phyloP scores from a whole-genome alignment of 805 yeast genomes.

The Grigorovia jiainica region DNA sequence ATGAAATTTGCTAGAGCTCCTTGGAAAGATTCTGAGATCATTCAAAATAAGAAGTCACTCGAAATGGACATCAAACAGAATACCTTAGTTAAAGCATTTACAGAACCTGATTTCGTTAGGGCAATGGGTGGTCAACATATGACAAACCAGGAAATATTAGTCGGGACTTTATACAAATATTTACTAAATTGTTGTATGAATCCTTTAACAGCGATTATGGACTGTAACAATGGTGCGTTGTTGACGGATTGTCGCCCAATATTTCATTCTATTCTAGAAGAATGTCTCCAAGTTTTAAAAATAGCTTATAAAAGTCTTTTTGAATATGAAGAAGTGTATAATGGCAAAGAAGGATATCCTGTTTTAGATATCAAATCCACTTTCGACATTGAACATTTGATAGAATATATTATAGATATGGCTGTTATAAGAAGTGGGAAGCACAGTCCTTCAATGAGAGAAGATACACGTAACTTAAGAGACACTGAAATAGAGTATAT shows the following conservation, averaged over 20 bases:
- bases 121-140: constrained; percentile 25
- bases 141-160: constrained; percentile 39
- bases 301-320: constrained; percentile 24
- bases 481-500: constrained; percentile 73
- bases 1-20: constrained; percentile 54
- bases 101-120: constrained; percentile 15
- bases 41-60: constrained; percentile 13
- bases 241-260: constrained; percentile 37
- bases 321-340: constrained; percentile 17
- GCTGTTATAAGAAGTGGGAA: constrained; percentile 41
- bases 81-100: constrained; percentile 23
- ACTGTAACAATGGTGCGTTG: constrained; percentile 71
- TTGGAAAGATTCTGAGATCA: constrained; percentile 12
- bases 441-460: constrained; percentile 48
- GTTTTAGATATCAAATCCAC: constrained; percentile 18
- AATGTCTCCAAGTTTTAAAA: constrained; percentile 25
- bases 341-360: constrained; percentile 18
- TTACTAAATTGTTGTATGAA: constrained; percentile 76
- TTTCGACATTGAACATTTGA: constrained; percentile 28
- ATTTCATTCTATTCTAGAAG: constrained; percentile 28
- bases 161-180: constrained; percentile 66
- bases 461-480: constrained; percentile 45
- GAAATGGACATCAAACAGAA: constrained; percentile 12
- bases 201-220: constrained; percentile 67
- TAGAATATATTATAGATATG: constrained; percentile 29